Conservation (phyloP, 106 monocot genomes). For the Acorus calamus region DNA sequence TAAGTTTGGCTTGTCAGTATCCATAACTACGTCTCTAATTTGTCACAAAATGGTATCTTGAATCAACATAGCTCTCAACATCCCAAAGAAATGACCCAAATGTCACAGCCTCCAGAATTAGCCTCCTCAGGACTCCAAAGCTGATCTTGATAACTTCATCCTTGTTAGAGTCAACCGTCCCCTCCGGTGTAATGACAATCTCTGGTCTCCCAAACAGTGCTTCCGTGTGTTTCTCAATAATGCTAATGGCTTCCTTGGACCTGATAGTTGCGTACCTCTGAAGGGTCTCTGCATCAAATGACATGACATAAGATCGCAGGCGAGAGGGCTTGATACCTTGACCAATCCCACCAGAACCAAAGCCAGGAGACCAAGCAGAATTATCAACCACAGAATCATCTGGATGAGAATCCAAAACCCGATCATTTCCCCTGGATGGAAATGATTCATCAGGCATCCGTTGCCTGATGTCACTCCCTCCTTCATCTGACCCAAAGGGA, state of each 20-base stretch:
- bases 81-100: constrained; percentile 95
- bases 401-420: constrained; percentile 19
- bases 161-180: constrained; percentile 53
- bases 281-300: constrained; percentile 65
- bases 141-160: constrained; percentile 72
- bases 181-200: constrained; percentile 39
- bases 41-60: constrained; percentile 52
- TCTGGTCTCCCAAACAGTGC: constrained; percentile 76
- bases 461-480: constrained; percentile 23
- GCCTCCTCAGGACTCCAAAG: constrained; percentile 55
- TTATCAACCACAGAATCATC: constrained; percentile 7
- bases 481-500: constrained; percentile 54
- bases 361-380: constrained; percentile 19
- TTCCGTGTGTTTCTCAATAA: constrained; percentile 81
- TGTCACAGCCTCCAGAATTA: constrained; percentile 79
- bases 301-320: constrained; percentile 65
- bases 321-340: constrained; percentile 26
- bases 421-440: constrained; percentile 8
- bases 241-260: constrained; percentile 67
- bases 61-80: constrained; percentile 82
- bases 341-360: constrained; percentile 17
- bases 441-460: constrained; percentile 18
- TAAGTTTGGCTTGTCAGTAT: too few species aligned
- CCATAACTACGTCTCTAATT: too few species aligned
- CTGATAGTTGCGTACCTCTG: constrained; percentile 62